Percentiles rank a stretch among this genome's conserved stretches.
Conservation (phyloP, 495 filamentous ascomycete genomes). For the Lentithecium fluviatile region DNA sequence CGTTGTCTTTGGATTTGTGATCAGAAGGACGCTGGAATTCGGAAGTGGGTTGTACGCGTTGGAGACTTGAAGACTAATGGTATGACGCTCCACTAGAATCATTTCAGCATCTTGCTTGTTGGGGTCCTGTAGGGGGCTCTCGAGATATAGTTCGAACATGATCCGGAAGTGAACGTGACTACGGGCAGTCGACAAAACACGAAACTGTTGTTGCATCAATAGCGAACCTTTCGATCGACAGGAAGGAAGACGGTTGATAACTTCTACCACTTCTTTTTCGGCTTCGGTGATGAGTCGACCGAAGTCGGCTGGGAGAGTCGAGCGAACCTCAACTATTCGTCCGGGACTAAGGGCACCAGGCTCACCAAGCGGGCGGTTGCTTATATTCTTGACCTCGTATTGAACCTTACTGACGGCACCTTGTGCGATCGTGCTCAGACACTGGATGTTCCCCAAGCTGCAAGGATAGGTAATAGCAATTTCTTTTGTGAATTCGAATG, state of each 20-base stretch:
- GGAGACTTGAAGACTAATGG: not conserved
- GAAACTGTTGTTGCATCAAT: conserved; percentile 3
- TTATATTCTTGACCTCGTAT: conserved; percentile 1
- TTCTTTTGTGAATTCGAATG: not conserved
- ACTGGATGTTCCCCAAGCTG: not conserved
- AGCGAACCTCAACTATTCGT: conserved; percentile 1
- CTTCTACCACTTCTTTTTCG: not conserved
- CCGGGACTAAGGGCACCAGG: not conserved
- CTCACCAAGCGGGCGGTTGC: not conserved
- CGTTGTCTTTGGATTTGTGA: not conserved
- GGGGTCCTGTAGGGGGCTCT: not conserved
- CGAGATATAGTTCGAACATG: conserved; percentile 2
- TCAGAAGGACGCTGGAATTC: not conserved
- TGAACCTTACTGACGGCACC: not conserved
- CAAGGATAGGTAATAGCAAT: not conserved
- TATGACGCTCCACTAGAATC: conserved; percentile 1
- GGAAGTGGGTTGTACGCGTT: not conserved
- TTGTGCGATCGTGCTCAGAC: not conserved
- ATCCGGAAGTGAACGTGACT: conserved; percentile 9
- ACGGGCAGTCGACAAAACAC: not conserved
- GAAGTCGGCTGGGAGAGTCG: not conserved
- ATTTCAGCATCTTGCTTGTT: not conserved
- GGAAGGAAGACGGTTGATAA: not conserved
- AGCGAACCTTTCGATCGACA: conserved; percentile 1
- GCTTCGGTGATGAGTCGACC: not conserved